A percentile compares a stretch with the other conserved stretches of the same genome.
Evolutionary conservation across 2,329 filamentous ascomycete genomes (phyloP).

Genomic region (Epicoccum nigrum): DNA sequence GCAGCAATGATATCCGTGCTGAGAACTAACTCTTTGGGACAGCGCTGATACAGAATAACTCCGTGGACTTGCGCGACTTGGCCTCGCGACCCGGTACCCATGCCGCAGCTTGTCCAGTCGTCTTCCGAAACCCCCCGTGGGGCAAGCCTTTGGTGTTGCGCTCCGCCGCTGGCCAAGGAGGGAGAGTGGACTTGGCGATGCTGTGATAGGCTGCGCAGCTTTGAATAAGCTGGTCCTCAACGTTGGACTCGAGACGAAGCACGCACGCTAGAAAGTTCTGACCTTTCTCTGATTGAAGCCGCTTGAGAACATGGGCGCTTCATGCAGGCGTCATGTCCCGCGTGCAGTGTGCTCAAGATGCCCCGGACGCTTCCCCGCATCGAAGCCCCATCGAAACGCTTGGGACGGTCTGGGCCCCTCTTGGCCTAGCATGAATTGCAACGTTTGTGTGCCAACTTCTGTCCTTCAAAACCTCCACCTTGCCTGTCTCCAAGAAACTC

Average conservation of each 20-base stretch:
- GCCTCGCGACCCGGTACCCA: constrained; percentile 1
- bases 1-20: background rate
- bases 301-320: constrained; percentile 10
- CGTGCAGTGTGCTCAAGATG: constrained; percentile 10
- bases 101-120: constrained; percentile 1
- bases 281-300: constrained; percentile 6
- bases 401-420: constrained; percentile 26
- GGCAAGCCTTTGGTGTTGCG: constrained; percentile 11
- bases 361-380: constrained; percentile 23
- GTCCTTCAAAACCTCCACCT: constrained; percentile 16
- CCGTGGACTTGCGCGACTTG: constrained; percentile 10
- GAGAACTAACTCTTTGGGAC: constrained; percentile 4
- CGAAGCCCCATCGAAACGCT: constrained; percentile 21
- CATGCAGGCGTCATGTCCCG: constrained; percentile 7
- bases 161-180: constrained; percentile 23
- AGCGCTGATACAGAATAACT: constrained; percentile 8
- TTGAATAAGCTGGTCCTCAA: constrained; percentile 10
- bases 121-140: constrained; percentile 24
- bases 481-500: constrained; percentile 26
- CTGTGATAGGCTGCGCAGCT: constrained; percentile 18
- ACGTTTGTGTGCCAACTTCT: constrained; percentile 12
- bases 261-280: constrained; percentile 17
- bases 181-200: constrained; percentile 22
- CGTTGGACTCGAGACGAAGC: constrained; percentile 26
- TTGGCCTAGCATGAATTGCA: constrained; percentile 27